Evolutionary conservation across 148 eudicot species (phyloP).

Genomic region (Simmondsia chinensis): DNA sequence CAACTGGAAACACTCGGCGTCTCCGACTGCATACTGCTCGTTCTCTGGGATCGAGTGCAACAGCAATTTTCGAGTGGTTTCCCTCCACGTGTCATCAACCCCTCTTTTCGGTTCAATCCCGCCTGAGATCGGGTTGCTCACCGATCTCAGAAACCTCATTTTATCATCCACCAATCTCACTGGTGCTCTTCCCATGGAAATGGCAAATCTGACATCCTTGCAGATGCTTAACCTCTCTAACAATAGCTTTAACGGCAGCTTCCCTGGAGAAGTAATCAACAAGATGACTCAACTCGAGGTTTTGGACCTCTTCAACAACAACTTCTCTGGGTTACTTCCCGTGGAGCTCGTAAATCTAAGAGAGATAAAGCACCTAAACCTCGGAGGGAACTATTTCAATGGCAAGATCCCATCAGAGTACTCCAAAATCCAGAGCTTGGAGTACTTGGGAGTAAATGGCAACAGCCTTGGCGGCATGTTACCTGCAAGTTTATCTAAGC

Average conservation of each 20-base stretch:
- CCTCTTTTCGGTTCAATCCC: conserved; percentile 19
- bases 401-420: conserved; percentile 20
- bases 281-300: conserved; percentile 9
- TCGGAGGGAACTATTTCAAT: conserved; percentile 20
- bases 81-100: conserved; percentile 11
- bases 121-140: conserved; percentile 19
- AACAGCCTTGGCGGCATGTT: conserved; percentile 21
- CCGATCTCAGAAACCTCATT: conserved; percentile 6
- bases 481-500: conserved; percentile 19
- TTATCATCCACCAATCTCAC: conserved; percentile 5
- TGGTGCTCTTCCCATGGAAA: conserved; percentile 9
- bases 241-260: conserved; percentile 5
- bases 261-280: background rate
- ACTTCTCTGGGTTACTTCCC: conserved; percentile 15
- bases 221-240: conserved; percentile 10
- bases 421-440: conserved; percentile 12
- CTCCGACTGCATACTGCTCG: conserved; percentile 8
- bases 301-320: conserved; percentile 13
- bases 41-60: conserved; percentile 19
- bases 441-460: conserved; percentile 11
- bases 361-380: conserved; percentile 2
- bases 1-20: conserved; percentile 13
- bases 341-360: background rate
- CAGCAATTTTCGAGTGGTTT: conserved; percentile 4
- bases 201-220: conserved; percentile 10